Percentiles rank a stretch among this genome's conserved stretches.
These are phyloP conservation scores for Gentiana dahurica DNA, from an alignment of 257 asterid species.

Conservation along the genomic window DNA sequence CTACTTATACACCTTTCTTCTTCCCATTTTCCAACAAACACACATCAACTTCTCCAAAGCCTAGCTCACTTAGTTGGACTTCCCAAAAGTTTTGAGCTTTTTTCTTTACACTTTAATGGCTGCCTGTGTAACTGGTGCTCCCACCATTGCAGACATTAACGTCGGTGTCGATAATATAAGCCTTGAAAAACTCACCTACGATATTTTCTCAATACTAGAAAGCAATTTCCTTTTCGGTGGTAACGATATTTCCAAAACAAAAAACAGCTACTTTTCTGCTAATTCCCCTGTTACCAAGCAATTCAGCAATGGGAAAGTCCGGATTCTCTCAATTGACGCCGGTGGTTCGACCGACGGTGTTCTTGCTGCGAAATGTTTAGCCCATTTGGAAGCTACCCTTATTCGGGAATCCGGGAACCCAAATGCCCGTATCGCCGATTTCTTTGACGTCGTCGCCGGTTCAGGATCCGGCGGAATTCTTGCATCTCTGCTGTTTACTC, in stretches of 20 bases:
- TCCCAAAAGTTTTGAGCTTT: too few species aligned
- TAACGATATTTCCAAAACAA: slow-evolving; percentile 3
- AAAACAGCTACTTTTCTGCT: not conserved
- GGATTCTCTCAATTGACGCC: slow-evolving; percentile 71
- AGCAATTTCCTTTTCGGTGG: slow-evolving; percentile 74
- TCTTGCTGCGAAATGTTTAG: slow-evolving; percentile 53
- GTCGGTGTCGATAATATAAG: slow-evolving; percentile 19
- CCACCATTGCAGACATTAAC: slow-evolving; percentile 12
- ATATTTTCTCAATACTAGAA: slow-evolving; percentile 78
- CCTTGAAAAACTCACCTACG: slow-evolving; percentile 29
- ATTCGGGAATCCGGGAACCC: slow-evolving; percentile 40
- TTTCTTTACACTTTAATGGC: slow-evolving; percentile 7
- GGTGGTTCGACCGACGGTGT: slow-evolving; percentile 50
- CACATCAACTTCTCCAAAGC: too few species aligned
- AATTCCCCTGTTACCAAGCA: not conserved
- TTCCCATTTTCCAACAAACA: too few species aligned
- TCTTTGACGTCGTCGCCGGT: slow-evolving; percentile 72
- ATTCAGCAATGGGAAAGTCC: slow-evolving; percentile 28
- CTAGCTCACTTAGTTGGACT: too few species aligned
- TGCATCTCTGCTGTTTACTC: slow-evolving; percentile 48
- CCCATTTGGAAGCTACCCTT: slow-evolving; percentile 40
- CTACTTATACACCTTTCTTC: too few species aligned
- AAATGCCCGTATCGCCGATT: slow-evolving; percentile 43
- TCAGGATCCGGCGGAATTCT: slow-evolving; percentile 68
- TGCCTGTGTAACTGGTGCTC: slow-evolving; percentile 2